phyloP scores from a whole-genome alignment of 257 asterid genomes.

The Nicotiana tabacum region DNA sequence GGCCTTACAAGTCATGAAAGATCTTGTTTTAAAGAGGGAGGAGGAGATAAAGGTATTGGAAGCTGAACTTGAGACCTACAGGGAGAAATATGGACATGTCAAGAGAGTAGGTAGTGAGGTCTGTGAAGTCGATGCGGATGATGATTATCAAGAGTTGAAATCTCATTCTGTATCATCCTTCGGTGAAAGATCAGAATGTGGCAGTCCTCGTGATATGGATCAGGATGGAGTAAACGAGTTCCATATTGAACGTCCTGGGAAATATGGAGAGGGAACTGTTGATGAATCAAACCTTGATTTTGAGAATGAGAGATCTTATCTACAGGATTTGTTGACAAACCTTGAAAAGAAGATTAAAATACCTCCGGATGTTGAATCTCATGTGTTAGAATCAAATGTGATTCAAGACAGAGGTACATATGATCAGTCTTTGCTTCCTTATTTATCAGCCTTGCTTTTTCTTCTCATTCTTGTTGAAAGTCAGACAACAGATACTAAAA shows the following conservation, averaged over 20 bases:
- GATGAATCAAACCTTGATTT: slow-evolving; percentile 49
- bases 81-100: slow-evolving; percentile 49
- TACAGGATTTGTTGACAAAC: slow-evolving; percentile 42
- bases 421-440: neutral
- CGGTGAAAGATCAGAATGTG: slow-evolving; percentile 35
- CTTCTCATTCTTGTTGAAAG: neutral
- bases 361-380: slow-evolving; percentile 24
- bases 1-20: slow-evolving; percentile 60
- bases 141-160: slow-evolving; percentile 51
- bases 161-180: slow-evolving; percentile 42
- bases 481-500: neutral
- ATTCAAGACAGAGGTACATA: slow-evolving; percentile 35
- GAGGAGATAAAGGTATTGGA: slow-evolving; percentile 57
- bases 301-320: slow-evolving; percentile 47
- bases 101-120: slow-evolving; percentile 51
- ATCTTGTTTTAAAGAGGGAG: slow-evolving; percentile 50
- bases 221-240: slow-evolving; percentile 20
- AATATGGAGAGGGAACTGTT: slow-evolving; percentile 18
- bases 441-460: neutral
- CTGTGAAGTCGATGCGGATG: slow-evolving; percentile 62
- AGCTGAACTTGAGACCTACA: slow-evolving; percentile 48
- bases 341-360: slow-evolving; percentile 36
- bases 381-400: slow-evolving; percentile 13
- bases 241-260: slow-evolving; percentile 13
- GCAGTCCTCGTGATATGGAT: slow-evolving; percentile 34